phyloP scores from a whole-genome alignment of 2,329 filamentous ascomycete species.

The Penicillium sclerotiorum region DNA sequence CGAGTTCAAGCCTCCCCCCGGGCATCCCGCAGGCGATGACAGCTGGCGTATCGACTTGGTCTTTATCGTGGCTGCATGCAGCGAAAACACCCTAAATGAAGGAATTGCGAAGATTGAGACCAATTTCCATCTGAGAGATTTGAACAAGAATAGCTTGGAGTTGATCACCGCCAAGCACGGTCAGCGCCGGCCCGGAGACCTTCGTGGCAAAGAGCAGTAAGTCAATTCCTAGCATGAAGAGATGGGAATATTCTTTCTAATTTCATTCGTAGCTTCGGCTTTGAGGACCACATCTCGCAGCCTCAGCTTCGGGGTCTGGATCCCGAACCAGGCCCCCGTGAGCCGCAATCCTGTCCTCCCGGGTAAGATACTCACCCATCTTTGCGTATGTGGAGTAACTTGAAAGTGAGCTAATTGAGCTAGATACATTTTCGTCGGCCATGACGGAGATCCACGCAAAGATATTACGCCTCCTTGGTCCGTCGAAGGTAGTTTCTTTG shows the following conservation, averaged over 20 bases:
- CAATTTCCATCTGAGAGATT: slow-evolving; percentile 12
- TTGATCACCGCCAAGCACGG: background rate
- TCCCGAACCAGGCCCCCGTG: slow-evolving; percentile 21
- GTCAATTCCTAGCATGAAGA: no score
- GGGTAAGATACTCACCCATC: slow-evolving; percentile 19
- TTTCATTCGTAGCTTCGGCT: slow-evolving; percentile 40
- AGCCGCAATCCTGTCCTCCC: slow-evolving; percentile 35
- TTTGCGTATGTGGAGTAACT: no score
- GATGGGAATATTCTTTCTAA: no score
- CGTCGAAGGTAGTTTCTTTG: slow-evolving; percentile 48
- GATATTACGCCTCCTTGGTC: slow-evolving; percentile 41
- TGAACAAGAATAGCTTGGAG: slow-evolving; percentile 9
- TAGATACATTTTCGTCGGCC: slow-evolving; percentile 39
- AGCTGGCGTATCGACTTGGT: slow-evolving; percentile 17
- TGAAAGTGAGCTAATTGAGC: background rate
- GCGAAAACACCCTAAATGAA: slow-evolving; percentile 7
- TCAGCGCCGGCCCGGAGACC: slow-evolving; percentile 3
- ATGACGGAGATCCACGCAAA: slow-evolving; percentile 34
- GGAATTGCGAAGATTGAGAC: slow-evolving; percentile 14
- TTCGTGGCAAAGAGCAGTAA: slow-evolving; percentile 17
- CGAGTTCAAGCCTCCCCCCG: slow-evolving; percentile 18
- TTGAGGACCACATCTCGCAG: slow-evolving; percentile 47
- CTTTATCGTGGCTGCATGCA: slow-evolving; percentile 21
- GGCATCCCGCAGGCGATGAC: slow-evolving; percentile 4
- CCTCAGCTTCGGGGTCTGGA: slow-evolving; percentile 39